Base-by-base conservation (phyloP, 2,329 filamentous ascomycete genomes). In the Knufia petricola region DNA sequence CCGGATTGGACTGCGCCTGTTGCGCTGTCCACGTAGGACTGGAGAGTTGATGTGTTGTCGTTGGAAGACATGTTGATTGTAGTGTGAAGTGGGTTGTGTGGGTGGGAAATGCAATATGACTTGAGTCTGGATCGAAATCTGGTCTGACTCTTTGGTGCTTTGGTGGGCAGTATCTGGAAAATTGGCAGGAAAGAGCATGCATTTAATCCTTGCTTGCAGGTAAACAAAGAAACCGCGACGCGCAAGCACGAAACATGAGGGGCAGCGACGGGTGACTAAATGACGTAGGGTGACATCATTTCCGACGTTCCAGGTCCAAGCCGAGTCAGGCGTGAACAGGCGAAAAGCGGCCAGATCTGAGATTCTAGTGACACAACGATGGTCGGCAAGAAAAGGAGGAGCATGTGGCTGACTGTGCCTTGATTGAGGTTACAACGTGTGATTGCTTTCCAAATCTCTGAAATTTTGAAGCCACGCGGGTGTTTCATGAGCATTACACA, bases 11-110 rank as follows among this genome's bases (percentile, higher is more conserved):
- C 77, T 48, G 81, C 73, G 57, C 85, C 86, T 31, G 80, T 75
- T 60, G 84, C 85, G 12, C 77, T 77, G 75, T 89, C 83, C 59
- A 86, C 63, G 69, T 82, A 82, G 50, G 85, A 84, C 74, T 90
- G 78, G 62, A 89, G 75, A 55, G 88, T 92, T 54, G 87, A 94
- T 58, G 83, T 64, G 51, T 57, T 58, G 39, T 58, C 55, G 50
- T 51, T 51, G 34, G 19, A 23, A 30, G 44, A 47, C 44, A 47
- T 47, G 4, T 37, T 37, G 13, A 37, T 12, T 12, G 26, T 28
- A 6, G 26, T 28, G 12, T 6, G 26, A 12, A 37, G 6, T 7
- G n/a, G 7, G 6, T 37, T 37, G 34, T 7, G 34, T 37, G 34
- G 6, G 6, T n/a, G 34, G 15, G 19, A 37, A 15, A 37, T 37